A percentile compares a stretch with the other conserved stretches of the same genome.
Conservation (phyloP, 768 basidiomycete genomes). For the Auriscalpium orientale region DNA sequence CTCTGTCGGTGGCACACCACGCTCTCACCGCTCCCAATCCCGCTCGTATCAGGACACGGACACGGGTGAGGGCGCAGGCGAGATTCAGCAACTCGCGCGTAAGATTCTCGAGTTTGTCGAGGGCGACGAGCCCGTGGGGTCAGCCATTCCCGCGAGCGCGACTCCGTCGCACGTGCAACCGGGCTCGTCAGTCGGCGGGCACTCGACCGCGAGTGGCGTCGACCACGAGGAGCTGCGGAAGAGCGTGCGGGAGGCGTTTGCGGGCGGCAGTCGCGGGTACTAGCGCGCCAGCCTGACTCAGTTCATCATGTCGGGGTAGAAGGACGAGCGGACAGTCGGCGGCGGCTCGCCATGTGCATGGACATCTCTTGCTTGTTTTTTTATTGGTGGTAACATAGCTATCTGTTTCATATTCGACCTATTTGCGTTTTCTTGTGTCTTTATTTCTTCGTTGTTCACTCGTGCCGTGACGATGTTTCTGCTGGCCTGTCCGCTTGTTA, state of each 20-base stretch:
- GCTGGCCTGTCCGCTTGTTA: too few relatives aligned
- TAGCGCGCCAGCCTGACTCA: neutral
- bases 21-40: constrained; percentile 56
- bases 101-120: constrained; percentile 87
- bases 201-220: constrained; percentile 36
- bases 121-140: constrained; percentile 48
- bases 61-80: constrained; percentile 81
- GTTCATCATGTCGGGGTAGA: neutral
- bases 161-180: constrained; percentile 61
- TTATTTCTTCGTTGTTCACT: neutral
- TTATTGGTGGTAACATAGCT: neutral
- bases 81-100: constrained; percentile 79
- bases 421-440: neutral
- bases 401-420: neutral
- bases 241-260: constrained; percentile 79
- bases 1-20: constrained; percentile 63
- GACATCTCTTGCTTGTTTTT: neutral
- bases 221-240: constrained; percentile 77
- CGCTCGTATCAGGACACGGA: constrained; percentile 80
- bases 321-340: too few relatives aligned
- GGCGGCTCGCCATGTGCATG: neutral
- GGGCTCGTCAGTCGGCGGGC: constrained; percentile 60
- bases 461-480: neutral
- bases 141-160: constrained; percentile 45
- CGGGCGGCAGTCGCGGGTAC: constrained; percentile 45